A percentile compares a stretch with the other conserved stretches of the same genome.
Conservation (phyloP, 352 stramenopile species). For the Globisporangium okanoganense region DNA sequence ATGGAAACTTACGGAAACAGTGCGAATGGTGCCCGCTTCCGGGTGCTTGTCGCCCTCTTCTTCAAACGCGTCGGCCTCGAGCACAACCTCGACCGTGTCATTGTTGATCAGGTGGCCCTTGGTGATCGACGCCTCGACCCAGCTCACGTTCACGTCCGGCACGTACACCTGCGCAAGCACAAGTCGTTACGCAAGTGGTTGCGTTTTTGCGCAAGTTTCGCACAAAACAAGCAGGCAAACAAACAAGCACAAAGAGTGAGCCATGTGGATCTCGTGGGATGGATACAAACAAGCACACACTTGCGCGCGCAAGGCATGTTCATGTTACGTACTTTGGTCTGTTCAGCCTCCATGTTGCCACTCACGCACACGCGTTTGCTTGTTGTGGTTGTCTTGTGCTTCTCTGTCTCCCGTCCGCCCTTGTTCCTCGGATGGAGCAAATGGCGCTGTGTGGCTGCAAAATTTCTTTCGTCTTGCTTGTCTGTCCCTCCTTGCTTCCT, state of each 20-base stretch:
- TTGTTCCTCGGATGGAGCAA: slow-evolving; percentile 16
- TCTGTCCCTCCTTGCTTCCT: neutral
- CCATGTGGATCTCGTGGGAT: slow-evolving; percentile 2
- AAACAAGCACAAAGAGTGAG: slow-evolving; percentile 4
- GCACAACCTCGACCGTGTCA: slow-evolving; percentile 75
- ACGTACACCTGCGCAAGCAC: slow-evolving; percentile 69
- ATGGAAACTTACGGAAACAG: slow-evolving; percentile 32
- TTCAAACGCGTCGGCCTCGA: slow-evolving; percentile 64
- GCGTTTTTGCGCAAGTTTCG: slow-evolving; percentile 17
- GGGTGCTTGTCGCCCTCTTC: slow-evolving; percentile 66
- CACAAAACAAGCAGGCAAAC: neutral
- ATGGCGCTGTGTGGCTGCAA: slow-evolving; percentile 14
- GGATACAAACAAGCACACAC: neutral
- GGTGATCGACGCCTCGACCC: slow-evolving; percentile 80
- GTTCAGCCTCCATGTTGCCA: slow-evolving; percentile 17
- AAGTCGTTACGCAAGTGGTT: neutral
- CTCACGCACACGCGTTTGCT: slow-evolving; percentile 1
- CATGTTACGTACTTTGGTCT: slow-evolving; percentile 13
- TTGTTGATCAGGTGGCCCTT: slow-evolving; percentile 80
- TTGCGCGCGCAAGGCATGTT: neutral
- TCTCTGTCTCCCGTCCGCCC: slow-evolving; percentile 7
- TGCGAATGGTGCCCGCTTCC: slow-evolving; percentile 44
- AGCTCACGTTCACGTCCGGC: slow-evolving; percentile 69
- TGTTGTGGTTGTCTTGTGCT: neutral
- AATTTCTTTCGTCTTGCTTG: slow-evolving; percentile 12